Conservation (phyloP, 345 rosid genomes). For the Clarkia xantiana region DNA sequence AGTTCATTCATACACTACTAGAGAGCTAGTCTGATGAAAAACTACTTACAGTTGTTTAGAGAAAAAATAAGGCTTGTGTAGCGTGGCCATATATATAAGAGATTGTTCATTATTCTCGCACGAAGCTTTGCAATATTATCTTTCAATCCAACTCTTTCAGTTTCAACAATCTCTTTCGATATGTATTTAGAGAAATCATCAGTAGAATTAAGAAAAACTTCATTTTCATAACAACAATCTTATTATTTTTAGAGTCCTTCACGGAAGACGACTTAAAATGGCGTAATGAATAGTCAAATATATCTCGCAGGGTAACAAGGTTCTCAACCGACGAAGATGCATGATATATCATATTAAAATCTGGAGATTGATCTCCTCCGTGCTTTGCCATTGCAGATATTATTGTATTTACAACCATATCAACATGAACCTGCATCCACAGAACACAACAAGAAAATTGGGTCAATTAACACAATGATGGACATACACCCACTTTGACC, state of each 20-base stretch:
- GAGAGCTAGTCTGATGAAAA: too few species aligned
- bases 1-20: too few species aligned
- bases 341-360: slow-evolving; percentile 10
- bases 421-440: slow-evolving; percentile 23
- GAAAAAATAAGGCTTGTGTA: slow-evolving; percentile 9
- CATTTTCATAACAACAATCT: slow-evolving; percentile 5
- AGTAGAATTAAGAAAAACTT: slow-evolving; percentile 10
- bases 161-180: not conserved
- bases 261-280: slow-evolving; percentile 11
- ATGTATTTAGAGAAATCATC: slow-evolving; percentile 10
- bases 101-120: not conserved
- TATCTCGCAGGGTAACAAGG: not conserved
- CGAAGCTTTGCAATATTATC: not conserved
- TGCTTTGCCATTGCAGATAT: slow-evolving; percentile 24
- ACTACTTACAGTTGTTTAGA: slow-evolving; percentile 10
- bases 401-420: slow-evolving; percentile 14
- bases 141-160: not conserved
- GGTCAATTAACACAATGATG: too few species aligned
- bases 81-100: slow-evolving; percentile 5
- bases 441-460: too few species aligned
- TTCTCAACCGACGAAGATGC: slow-evolving; percentile 14
- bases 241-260: too few species aligned
- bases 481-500: too few species aligned
- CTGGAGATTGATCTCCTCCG: slow-evolving; percentile 1
- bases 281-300: not conserved